Base-by-base conservation (phyloP, 1,284 basidiomycete species). In the Pyrrhoderma lamaoense region DNA sequence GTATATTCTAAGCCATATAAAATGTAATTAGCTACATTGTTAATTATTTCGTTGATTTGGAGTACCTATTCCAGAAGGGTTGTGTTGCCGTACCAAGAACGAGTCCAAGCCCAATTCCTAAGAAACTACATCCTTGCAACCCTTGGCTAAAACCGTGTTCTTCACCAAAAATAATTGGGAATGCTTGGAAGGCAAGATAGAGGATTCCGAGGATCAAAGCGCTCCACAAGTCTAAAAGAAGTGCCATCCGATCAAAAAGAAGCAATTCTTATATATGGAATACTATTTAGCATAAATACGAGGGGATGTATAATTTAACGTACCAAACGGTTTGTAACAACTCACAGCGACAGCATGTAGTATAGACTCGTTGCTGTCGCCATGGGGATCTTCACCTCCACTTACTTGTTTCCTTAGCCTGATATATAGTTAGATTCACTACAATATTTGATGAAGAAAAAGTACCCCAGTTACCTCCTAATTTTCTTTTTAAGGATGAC, bases 41-140 rank as follows among this genome's bases (percentile, higher is more conserved):
- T 2, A 11, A 37, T 9, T 37, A 16, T 16, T 37, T 9, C 16
- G 35, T 16, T 9, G 35, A 37, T 37, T 9, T 37, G 3, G 58
- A 67, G 3, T 55, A 81, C 77, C 64, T 61, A 57, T 82, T 84
- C 79, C 85, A 90, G 0, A 40, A 40, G 5, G 82, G 80, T 58
- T 85, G 81, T 0, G 74, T 70, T 0, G 68, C 60, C 0, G 80
- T 65, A 0, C 74, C 82, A 2, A 75, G 42, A 11, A 81, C 22
- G 72, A 86, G 80, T 0, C 88, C 88, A 0, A 85, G 18, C 0
- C 82, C 85, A 27, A 90, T 80, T 0, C 87, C 87, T 0, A 88
- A 61, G 67, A 89, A 91, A 0, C 75, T 68, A 54, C 89, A 63
- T 0, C 88, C 88, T 3, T 77, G 78, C 27, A 67, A 61, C 60